Base-by-base conservation (phyloP, 495 filamentous ascomycete genomes). In the Penicillium pulvis region DNA sequence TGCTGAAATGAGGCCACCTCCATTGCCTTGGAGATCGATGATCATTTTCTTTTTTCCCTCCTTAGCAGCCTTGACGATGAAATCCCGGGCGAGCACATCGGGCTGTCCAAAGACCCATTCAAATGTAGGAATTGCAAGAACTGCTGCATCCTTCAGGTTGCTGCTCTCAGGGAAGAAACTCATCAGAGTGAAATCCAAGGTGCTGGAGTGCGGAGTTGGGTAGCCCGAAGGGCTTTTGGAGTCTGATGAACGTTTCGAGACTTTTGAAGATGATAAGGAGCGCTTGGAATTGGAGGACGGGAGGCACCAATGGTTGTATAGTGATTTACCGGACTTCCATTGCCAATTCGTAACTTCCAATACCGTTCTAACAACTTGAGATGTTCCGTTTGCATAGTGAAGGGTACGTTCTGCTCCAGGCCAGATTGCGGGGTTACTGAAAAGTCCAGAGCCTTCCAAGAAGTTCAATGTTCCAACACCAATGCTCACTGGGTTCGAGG, bases 111-210 rank as follows among this genome's bases (percentile, higher is more conserved):
- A 1, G 5, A 71, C 63, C n/a, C 51, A 61, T 19, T 71, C 56
- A 51, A 85, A 85, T 56, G 56, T 78, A 1, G 80, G 79, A 46
- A 85, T 75, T 47, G 76, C 78, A 20, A 86, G 73, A 4, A 86
- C 76, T 19, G 70, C 75, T 20, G 59, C 51, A 47, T 73, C 68
- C n/a, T 76, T 65, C 6, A 60, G 39, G 17, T 17, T 45, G 14
- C 45, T 14, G 4, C 11, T 26, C 3, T 28, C 24, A n/a, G 78
- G 63, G 54, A 77, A 78, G 54, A 80, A 81, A 28, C 78, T 75
- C 4, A 67, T 67, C 28, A 80, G 45, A 24, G 71, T 5, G 24
- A 52, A 57, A 4, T 36, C 16, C 20, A 2, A 42, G 30, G 59
- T 44, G 17, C 43, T 12, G 20, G 54, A 51, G 31, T 59, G 6